Base-by-base conservation (phyloP, 2,329 filamentous ascomycete genomes). In the Laburnicola sp. region DNA sequence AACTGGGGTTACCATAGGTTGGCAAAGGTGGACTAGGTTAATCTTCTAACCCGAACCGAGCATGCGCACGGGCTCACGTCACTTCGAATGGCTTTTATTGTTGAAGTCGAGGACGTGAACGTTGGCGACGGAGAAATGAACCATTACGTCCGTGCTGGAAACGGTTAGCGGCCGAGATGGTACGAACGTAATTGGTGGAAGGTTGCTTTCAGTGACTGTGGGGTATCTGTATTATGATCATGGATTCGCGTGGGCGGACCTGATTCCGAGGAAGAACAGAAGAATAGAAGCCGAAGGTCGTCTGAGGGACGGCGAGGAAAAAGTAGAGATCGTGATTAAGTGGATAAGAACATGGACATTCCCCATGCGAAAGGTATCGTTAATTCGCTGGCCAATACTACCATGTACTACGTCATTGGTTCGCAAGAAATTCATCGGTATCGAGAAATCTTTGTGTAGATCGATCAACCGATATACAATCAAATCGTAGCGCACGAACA, bases 181-280 rank as follows among this genome's bases (percentile, higher is more conserved):
- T 23, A 7, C 39, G 3, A 10, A 10, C 16, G 3, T 57, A 51
- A 68, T 68, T 68, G 66, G 67, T 66, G 64, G 67, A 66, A 30
- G 44, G 25, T 30, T 36, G 47, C 23, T 42, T 51, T 54, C 58
- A 59, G 31, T 38, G 38, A 40, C 22, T 23, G 40, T 39, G 48
- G 44, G 45, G 45, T 32, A 48, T 22, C 28, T 40, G 36, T 28
- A 44, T 9, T 23, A 28, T 21, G 26, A 30, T 23, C 32, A 28
- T 45, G 43, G 43, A 16, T 28, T 37, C 34, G 34, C 43, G n/a
- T 45, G 25, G 25, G n/a, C 43, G 34, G 34, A 30, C 43, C 34
- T 38, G n/a, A 6, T 32, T 34, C 27, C 34, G 41, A 26, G 38
- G 27, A 26, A 42, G 23, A 42, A 23, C 11, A 28, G 3, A 6